Evolutionary conservation across 495 filamentous ascomycete species (phyloP).

Genomic region (Penicillium bovifimosum): DNA sequence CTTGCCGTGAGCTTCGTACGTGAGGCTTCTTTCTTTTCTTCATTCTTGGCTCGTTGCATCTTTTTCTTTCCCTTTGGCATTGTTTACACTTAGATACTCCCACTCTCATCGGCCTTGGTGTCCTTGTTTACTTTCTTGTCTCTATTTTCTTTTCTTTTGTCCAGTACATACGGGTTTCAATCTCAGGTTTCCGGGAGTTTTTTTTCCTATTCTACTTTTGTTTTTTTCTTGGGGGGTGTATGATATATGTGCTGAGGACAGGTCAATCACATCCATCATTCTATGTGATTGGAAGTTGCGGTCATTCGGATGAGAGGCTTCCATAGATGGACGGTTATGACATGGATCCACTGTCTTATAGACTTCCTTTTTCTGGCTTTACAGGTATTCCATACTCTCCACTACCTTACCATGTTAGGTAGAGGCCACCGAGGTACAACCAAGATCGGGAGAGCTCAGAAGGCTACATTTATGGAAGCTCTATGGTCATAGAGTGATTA

Average conservation of each 20-base stretch:
- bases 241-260: not conserved
- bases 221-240: not conserved
- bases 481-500: not conserved
- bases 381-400: not conserved
- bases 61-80: constrained; percentile 1
- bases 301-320: not conserved
- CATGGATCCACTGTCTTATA: no score
- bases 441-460: no score
- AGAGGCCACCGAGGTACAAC: no score
- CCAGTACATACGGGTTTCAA: constrained; percentile 29
- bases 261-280: not conserved
- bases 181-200: constrained; percentile 12
- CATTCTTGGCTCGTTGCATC: constrained; percentile 2
- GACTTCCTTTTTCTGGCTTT: not conserved
- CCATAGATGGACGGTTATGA: no score
- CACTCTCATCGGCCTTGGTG: constrained; percentile 2
- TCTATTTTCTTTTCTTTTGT: constrained; percentile 20
- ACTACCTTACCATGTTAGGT: no score
- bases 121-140: constrained; percentile 8
- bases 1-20: constrained; percentile 19
- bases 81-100: not conserved
- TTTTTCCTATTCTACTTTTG: constrained; percentile 9
- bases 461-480: no score
- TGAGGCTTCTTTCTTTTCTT: not conserved
- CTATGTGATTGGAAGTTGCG: not conserved